Percentiles rank a stretch among this genome's conserved stretches.
These are phyloP conservation scores for Graphilbum fragrans DNA, from an alignment of 2,329 filamentous ascomycete genomes.

Conservation along the genomic window DNA sequence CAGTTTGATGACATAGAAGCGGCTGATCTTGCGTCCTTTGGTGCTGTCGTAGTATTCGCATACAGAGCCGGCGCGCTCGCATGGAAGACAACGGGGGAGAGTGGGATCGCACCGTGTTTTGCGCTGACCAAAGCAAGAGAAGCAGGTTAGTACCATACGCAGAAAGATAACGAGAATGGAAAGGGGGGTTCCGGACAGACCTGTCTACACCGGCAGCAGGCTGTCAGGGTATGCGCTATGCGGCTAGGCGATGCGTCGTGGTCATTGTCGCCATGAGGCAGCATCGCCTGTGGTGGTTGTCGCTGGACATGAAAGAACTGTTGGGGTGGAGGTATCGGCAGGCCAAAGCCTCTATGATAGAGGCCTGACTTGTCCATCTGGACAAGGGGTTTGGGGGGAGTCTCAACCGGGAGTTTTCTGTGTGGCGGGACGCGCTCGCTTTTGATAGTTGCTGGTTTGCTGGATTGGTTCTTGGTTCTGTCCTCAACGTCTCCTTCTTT, in stretches of 20 bases:
- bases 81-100: conserved; percentile 81
- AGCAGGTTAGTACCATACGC: background rate
- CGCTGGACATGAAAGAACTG: conserved; percentile 13
- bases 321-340: conserved; percentile 23
- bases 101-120: conserved; percentile 95
- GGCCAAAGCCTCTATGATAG: conserved; percentile 45
- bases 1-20: conserved; percentile 84
- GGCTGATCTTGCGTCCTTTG: conserved; percentile 74
- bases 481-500: too few relatives aligned
- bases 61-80: conserved; percentile 77
- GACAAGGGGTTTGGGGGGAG: too few relatives aligned
- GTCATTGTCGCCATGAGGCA: conserved; percentile 6
- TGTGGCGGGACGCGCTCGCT: too few relatives aligned
- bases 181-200: conserved; percentile 29
- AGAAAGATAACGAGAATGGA: background rate
- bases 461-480: too few relatives aligned
- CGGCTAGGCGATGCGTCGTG: conserved; percentile 40
- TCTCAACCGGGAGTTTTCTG: too few relatives aligned
- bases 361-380: conserved; percentile 48
- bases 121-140: conserved; percentile 39
- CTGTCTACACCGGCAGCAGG: conserved; percentile 69
- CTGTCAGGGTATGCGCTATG: conserved; percentile 68
- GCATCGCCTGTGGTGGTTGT: background rate
- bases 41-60: conserved; percentile 94
- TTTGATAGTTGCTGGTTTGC: too few relatives aligned